These are phyloP conservation scores for Xylaria sp. DNA, from an alignment of 2,329 filamentous ascomycete species.

Conservation along the genomic window DNA sequence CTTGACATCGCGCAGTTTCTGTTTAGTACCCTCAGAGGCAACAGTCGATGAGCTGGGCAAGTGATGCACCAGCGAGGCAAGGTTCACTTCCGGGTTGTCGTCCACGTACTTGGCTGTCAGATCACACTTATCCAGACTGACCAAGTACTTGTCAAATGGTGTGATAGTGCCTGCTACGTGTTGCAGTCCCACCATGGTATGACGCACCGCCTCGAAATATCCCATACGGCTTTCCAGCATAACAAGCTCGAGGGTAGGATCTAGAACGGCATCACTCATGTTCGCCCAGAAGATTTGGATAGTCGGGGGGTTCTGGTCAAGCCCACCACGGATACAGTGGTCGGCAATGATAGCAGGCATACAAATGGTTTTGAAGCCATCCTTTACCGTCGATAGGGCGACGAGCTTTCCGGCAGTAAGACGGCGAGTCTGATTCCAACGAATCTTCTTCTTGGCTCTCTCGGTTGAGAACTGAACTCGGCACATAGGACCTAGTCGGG, in stretches of 20 bases:
- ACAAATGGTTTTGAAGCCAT: conserved; percentile 61
- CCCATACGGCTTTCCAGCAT: conserved; percentile 73
- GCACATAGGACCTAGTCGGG: conserved; percentile 57
- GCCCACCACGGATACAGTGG: conserved; percentile 52
- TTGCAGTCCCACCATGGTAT: conserved; percentile 70
- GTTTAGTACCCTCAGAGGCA: conserved; percentile 7
- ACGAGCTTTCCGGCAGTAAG: conserved; percentile 50
- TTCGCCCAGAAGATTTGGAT: conserved; percentile 71
- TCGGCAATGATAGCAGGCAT: conserved; percentile 69
- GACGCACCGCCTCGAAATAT: conserved; percentile 72
- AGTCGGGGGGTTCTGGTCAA: conserved; percentile 62
- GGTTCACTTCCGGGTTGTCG: conserved; percentile 31
- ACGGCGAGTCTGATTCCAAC: conserved; percentile 54
- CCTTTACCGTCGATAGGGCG: conserved; percentile 45
- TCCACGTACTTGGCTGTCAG: conserved; percentile 31
- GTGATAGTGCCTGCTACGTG: conserved; percentile 46
- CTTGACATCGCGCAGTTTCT: conserved; percentile 19
- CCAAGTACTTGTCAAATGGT: conserved; percentile 58
- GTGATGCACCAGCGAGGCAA: conserved; percentile 32
- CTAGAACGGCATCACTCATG: conserved; percentile 55
- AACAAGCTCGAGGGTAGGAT: conserved; percentile 63
- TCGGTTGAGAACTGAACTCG: conserved; percentile 66
- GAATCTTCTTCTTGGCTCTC: conserved; percentile 59
- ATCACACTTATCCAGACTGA: conserved; percentile 39
- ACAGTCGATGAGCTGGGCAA: conserved; percentile 21